phyloP scores from a whole-genome alignment of 176 grass and related monocot species.

The Oropetium thomaeum region DNA sequence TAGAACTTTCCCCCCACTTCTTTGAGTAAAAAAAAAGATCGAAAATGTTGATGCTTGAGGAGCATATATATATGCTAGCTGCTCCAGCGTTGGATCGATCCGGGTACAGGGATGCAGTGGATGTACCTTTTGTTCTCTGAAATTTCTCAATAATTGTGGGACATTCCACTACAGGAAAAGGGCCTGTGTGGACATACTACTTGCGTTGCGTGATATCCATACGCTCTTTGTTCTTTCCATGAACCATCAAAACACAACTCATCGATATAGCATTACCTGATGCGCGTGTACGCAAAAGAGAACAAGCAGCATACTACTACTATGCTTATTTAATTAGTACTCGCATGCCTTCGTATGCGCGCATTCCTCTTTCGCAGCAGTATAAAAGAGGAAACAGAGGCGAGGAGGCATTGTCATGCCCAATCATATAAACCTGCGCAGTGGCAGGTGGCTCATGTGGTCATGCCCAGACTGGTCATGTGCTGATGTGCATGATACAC shows the following conservation, averaged over 20 bases:
- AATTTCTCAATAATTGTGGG: constrained; percentile 63
- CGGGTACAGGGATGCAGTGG: constrained; percentile 24
- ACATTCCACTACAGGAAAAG: constrained; percentile 15
- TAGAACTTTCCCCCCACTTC: constrained; percentile 8
- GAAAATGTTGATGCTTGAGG: background rate
- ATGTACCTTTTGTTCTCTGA: constrained; percentile 46
- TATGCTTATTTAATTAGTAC: no score
- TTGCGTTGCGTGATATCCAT: no score
- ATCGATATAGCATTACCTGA: no score
- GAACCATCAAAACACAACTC: constrained; percentile 14
- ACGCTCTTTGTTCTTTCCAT: background rate
- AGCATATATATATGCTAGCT: constrained; percentile 24
- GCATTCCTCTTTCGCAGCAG: no score
- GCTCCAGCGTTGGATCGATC: constrained; percentile 17
- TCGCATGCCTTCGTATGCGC: no score
- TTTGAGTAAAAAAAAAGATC: constrained; percentile 9
- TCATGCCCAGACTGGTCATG: constrained; percentile 21
- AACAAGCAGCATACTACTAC: no score
- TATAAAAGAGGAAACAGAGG: constrained; percentile 11
- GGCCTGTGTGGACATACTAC: background rate
- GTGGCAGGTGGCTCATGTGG: background rate
- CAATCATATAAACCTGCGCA: constrained; percentile 41
- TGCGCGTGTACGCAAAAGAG: no score
- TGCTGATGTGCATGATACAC: constrained; percentile 33
- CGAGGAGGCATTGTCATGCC: constrained; percentile 5